Conservation (phyloP, 768 basidiomycete genomes). For the Coprinopsis marcescibilis region DNA sequence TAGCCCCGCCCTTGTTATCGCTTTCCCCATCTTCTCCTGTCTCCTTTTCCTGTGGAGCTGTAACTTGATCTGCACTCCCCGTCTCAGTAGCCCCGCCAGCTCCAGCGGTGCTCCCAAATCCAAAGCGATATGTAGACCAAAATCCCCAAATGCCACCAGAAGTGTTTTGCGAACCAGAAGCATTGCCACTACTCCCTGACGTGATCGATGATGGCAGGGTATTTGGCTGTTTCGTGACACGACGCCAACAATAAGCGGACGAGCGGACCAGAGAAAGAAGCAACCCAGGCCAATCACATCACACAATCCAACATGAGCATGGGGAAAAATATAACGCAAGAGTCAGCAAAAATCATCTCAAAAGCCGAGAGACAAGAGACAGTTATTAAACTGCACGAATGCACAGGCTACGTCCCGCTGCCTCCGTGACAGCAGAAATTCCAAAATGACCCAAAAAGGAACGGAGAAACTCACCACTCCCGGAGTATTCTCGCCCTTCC, state of each 20-base stretch:
- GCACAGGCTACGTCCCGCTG: not conserved
- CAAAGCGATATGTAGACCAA: slow-evolving; percentile 12
- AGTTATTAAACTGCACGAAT: no score
- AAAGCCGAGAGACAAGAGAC: no score
- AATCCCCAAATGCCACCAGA: slow-evolving; percentile 8
- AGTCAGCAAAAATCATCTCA: no score
- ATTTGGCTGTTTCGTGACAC: slow-evolving; percentile 1
- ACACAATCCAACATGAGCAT: no score
- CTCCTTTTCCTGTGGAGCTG: slow-evolving; percentile 26
- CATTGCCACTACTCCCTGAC: not conserved
- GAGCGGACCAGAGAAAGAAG: slow-evolving; percentile 4
- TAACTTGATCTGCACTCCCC: slow-evolving; percentile 10
- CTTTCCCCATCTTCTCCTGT: slow-evolving; percentile 25
- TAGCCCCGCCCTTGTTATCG: slow-evolving; percentile 11
- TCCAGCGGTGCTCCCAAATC: slow-evolving; percentile 4
- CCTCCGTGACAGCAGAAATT: slow-evolving; percentile 8
- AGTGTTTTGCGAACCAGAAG: not conserved
- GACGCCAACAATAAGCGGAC: not conserved
- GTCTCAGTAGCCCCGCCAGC: slow-evolving; percentile 13
- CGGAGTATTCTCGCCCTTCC: slow-evolving; percentile 23
- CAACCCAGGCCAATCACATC: not conserved
- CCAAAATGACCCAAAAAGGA: not conserved
- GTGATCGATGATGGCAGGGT: slow-evolving; percentile 6
- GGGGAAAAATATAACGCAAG: no score
- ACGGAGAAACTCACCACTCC: slow-evolving; percentile 17